Conservation (phyloP, 2,329 filamentous ascomycete species). For the Xylaria sp. region DNA sequence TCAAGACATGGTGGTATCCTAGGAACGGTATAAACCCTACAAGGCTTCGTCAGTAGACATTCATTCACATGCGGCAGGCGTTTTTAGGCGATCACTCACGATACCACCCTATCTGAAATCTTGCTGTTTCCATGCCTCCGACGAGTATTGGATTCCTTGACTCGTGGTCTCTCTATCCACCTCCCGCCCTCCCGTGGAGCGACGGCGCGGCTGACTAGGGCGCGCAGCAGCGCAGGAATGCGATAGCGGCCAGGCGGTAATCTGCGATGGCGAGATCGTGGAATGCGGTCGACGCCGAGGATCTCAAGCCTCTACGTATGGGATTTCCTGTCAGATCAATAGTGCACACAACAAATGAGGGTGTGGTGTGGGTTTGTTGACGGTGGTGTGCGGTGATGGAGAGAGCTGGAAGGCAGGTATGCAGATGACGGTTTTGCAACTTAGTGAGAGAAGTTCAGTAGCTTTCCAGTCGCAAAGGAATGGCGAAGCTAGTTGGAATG, state of each 20-base stretch:
- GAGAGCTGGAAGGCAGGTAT: conserved; percentile 35
- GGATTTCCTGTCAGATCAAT: conserved; percentile 45
- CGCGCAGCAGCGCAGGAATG: conserved; percentile 44
- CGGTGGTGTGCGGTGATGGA: conserved; percentile 19
- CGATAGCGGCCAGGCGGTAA: conserved; percentile 22
- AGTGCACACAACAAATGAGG: conserved; percentile 36
- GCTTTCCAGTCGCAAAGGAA: conserved; percentile 37
- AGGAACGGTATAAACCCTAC: conserved; percentile 75
- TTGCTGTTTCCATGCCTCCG: conserved; percentile 43
- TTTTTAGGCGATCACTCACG: conserved; percentile 43
- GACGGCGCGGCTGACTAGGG: conserved; percentile 45
- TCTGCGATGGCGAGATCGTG: conserved; percentile 30
- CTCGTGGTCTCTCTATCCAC: conserved; percentile 43
- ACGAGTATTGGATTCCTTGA: conserved; percentile 37
- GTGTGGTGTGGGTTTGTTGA: conserved; percentile 30
- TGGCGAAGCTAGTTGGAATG: conserved; percentile 40
- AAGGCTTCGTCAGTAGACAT: conserved; percentile 16
- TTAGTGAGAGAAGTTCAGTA: conserved; percentile 46
- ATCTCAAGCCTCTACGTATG: conserved; percentile 33
- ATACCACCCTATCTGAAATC: conserved; percentile 50
- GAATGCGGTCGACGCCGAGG: conserved; percentile 34
- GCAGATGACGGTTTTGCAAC: conserved; percentile 45
- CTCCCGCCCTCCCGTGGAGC: conserved; percentile 49
- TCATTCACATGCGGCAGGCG: neutral
- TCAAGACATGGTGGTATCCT: conserved; percentile 87